Evolutionary conservation across 129 eudicot genomes (phyloP).

Genomic region (Lonicera japonica): DNA sequence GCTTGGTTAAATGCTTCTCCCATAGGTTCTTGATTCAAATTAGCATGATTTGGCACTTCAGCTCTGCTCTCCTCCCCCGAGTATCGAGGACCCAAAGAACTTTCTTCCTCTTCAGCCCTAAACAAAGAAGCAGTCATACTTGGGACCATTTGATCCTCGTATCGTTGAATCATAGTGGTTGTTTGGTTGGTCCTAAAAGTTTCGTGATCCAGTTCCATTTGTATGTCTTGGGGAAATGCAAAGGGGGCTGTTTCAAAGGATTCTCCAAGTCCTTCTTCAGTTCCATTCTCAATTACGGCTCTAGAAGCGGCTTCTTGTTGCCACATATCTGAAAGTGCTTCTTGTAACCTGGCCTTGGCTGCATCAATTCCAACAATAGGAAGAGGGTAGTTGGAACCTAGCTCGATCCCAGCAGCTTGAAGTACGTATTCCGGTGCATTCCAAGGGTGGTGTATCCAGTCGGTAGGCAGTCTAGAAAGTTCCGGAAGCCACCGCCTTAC

Average conservation of each 20-base stretch:
- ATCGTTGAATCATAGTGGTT: slow-evolving; percentile 32
- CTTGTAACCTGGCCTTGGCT: slow-evolving; percentile 68
- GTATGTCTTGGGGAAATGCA: slow-evolving; percentile 71
- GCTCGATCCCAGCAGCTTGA: slow-evolving; percentile 93
- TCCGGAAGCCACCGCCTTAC: slow-evolving; percentile 98
- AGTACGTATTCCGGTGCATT: slow-evolving; percentile 87
- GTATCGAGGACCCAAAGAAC: slow-evolving; percentile 34
- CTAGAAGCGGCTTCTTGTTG: slow-evolving; percentile 76
- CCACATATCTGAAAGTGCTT: slow-evolving; percentile 83
- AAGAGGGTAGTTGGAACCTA: slow-evolving; percentile 90
- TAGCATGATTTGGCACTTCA: slow-evolving; percentile 72
- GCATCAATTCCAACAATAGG: slow-evolving; percentile 70
- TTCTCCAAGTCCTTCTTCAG: slow-evolving; percentile 96
- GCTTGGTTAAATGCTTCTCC: slow-evolving; percentile 22
- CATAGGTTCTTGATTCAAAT: slow-evolving; percentile 28
- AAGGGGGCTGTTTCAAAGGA: slow-evolving; percentile 54
- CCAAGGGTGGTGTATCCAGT: slow-evolving; percentile 99
- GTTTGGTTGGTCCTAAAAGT: slow-evolving; percentile 37
- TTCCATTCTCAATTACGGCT: slow-evolving; percentile 80
- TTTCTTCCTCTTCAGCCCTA: slow-evolving; percentile 56
- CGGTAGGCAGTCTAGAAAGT: slow-evolving; percentile 86
- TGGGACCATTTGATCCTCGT: slow-evolving; percentile 96
- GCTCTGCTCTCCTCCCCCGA: slow-evolving; percentile 46
- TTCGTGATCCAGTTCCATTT: slow-evolving; percentile 60
- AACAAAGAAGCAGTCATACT: slow-evolving; percentile 69